phyloP scores from a whole-genome alignment of 352 stramenopile genomes.

The Phytophthora ohioensis region DNA sequence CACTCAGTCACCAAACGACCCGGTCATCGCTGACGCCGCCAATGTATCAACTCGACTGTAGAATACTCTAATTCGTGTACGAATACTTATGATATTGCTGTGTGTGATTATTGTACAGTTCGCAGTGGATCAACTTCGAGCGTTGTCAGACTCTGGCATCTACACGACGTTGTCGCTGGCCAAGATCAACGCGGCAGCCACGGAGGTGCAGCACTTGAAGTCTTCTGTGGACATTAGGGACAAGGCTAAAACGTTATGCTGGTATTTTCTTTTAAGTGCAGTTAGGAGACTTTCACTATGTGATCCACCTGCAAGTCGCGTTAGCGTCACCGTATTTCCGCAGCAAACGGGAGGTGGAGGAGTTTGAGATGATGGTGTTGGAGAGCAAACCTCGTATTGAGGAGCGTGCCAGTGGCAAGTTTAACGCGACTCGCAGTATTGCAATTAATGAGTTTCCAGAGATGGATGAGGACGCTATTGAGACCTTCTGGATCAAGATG shows the following conservation, averaged over 20 bases:
- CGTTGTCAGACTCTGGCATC: constrained; percentile 75
- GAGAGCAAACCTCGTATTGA: constrained; percentile 56
- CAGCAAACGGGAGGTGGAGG: constrained; percentile 59
- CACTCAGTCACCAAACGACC: constrained; percentile 42
- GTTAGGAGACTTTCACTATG: constrained; percentile 83
- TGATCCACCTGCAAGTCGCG: constrained; percentile 72
- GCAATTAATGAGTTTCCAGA: constrained; percentile 87
- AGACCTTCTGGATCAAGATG: constrained; percentile 82
- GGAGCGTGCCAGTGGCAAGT: constrained; percentile 16
- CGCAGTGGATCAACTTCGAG: constrained; percentile 63
- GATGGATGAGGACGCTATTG: constrained; percentile 85
- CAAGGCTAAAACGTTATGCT: neutral
- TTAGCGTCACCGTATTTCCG: constrained; percentile 79
- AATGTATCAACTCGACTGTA: constrained; percentile 32
- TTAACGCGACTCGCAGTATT: constrained; percentile 63
- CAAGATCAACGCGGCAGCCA: constrained; percentile 60
- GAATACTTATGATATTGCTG: neutral
- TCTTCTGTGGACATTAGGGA: neutral
- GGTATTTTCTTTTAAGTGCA: constrained; percentile 12
- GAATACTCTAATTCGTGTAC: neutral
- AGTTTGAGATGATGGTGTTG: constrained; percentile 84
- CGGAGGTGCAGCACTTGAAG: constrained; percentile 43
- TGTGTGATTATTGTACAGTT: constrained; percentile 42
- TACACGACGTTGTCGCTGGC: constrained; percentile 69
- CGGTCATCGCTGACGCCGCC: constrained; percentile 53